Evolutionary conservation across 441 rosid species (phyloP).

Genomic region (Gossypium davidsonii): DNA sequence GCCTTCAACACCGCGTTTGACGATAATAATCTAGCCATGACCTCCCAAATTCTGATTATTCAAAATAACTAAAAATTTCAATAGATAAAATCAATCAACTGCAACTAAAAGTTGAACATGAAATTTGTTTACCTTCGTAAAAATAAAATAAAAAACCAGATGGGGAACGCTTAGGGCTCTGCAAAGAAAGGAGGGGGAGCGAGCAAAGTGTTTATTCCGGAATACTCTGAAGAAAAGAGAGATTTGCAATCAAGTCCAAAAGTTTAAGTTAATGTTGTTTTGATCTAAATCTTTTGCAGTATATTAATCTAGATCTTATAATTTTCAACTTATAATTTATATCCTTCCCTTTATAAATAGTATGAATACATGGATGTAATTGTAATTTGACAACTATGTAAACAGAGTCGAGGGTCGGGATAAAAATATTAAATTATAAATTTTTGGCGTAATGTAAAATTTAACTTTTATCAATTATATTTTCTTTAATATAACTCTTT

Average conservation of each 20-base stretch:
- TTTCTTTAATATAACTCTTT: no score
- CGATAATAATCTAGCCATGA: slow-evolving; percentile 61
- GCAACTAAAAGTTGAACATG: no score
- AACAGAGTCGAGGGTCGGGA: no score
- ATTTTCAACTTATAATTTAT: background rate
- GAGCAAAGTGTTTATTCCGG: background rate
- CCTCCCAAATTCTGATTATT: background rate
- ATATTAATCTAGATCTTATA: background rate
- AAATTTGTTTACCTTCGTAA: background rate
- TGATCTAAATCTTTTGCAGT: background rate
- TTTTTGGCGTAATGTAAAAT: no score
- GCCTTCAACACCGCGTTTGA: slow-evolving; percentile 47
- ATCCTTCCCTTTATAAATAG: background rate
- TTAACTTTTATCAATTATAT: no score
- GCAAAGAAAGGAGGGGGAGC: background rate
- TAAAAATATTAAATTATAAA: no score
- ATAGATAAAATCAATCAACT: background rate
- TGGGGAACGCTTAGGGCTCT: slow-evolving; percentile 1
- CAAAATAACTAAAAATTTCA: background rate
- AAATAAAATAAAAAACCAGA: background rate
- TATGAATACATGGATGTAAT: background rate
- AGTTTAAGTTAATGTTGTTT: background rate
- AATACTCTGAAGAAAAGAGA: background rate
- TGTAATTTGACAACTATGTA: background rate
- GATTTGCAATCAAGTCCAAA: background rate